Evolutionary conservation across 441 rosid genomes (phyloP).

Genomic region (Pelargonium cotyledonis): DNA sequence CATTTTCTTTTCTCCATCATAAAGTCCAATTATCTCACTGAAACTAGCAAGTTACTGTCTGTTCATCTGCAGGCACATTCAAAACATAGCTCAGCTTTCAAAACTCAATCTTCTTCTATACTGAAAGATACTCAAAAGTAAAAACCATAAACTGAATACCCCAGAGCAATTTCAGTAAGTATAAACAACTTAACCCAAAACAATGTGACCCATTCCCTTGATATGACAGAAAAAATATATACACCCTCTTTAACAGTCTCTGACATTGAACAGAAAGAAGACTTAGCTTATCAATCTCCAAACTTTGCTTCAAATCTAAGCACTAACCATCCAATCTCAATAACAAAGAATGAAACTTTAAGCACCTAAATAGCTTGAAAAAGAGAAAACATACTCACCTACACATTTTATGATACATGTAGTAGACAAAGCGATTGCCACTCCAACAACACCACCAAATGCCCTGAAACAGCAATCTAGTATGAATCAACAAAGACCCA

Average conservation of each 20-base stretch:
- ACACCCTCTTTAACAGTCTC: not conserved
- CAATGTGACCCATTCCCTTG: slow-evolving; percentile 5
- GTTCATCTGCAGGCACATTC: not conserved
- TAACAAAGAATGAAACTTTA: not conserved
- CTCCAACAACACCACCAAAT: not conserved
- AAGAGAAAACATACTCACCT: not conserved
- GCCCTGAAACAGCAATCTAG: not conserved
- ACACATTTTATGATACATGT: no score
- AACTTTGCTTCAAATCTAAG: slow-evolving; percentile 16
- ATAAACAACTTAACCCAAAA: not conserved
- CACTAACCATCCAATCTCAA: not conserved
- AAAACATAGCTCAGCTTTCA: not conserved
- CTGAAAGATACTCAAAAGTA: no score
- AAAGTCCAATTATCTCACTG: slow-evolving; percentile 24
- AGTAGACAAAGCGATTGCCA: not conserved
- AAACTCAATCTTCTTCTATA: not conserved
- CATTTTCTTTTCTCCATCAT: slow-evolving; percentile 76
- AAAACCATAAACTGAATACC: no score
- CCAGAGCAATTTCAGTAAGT: no score
- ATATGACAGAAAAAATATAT: not conserved
- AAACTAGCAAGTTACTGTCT: slow-evolving; percentile 12
- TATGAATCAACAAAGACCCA: not conserved
- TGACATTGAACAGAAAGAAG: not conserved
- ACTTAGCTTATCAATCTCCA: not conserved
- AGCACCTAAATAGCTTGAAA: not conserved